phyloP scores from a whole-genome alignment of 208 protist species.

The Crithidia mellificae region DNA sequence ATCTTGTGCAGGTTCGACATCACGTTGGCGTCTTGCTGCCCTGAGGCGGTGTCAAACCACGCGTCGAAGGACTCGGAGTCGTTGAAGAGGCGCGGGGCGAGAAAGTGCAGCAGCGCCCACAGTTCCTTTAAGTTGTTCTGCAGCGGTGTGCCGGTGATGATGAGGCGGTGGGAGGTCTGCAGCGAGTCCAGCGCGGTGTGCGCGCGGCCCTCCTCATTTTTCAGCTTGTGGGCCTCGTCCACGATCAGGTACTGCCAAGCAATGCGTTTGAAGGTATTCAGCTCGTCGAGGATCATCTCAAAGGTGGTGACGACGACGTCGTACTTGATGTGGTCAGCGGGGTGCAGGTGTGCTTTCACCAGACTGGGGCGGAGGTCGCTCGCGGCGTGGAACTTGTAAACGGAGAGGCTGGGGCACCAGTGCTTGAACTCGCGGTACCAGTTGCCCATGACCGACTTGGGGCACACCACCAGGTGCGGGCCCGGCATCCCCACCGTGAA shows the following conservation, averaged over 20 bases:
- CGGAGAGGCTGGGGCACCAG: conserved; percentile 95
- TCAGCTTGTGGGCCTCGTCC: conserved; percentile 99
- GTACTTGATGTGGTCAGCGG: conserved; percentile 59
- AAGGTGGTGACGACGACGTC: conserved; percentile 98
- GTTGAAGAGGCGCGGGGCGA: conserved; percentile 91
- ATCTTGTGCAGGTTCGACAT: conserved; percentile 91
- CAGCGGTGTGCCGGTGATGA: conserved; percentile 98
- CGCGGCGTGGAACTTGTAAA: conserved; percentile 94
- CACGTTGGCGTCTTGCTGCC: conserved; percentile 76
- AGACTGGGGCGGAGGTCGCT: conserved; percentile 90
- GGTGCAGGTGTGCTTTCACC: conserved; percentile 67
- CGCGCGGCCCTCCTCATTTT: conserved; percentile 87
- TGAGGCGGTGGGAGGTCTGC: conserved; percentile 87
- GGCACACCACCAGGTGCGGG: conserved; percentile 96
- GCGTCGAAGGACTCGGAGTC: conserved; percentile 85
- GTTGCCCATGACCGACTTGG: conserved; percentile 97
- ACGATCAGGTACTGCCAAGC: conserved; percentile 97
- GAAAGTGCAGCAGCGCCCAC: conserved; percentile 96
- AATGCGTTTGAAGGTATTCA: conserved; percentile 88
- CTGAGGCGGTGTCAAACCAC: conserved; percentile 93
- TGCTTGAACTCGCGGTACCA: conserved; percentile 97
- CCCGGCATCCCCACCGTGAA: conserved; percentile 89
- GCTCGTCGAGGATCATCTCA: conserved; percentile 95
- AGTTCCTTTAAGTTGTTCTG: conserved; percentile 98
- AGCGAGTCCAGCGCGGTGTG: conserved; percentile 74